phyloP scores from a whole-genome alignment of 2,329 filamentous ascomycete species.

The Nemania sp. region DNA sequence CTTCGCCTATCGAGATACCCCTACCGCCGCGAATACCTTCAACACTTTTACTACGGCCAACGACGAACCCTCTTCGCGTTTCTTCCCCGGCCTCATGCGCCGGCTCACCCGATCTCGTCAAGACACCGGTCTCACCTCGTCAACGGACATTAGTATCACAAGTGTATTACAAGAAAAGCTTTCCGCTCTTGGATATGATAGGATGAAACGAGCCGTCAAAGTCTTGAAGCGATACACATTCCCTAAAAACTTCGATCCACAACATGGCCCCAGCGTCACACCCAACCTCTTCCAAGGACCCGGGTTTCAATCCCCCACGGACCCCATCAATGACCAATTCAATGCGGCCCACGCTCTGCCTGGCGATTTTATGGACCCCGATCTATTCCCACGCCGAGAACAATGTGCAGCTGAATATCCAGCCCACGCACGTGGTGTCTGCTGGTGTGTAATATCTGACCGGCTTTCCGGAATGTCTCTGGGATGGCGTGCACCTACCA shows the following conservation, averaged over 20 bases:
- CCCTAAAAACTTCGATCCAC: slow-evolving; percentile 31
- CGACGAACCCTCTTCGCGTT: neutral
- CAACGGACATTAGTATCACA: slow-evolving; percentile 35
- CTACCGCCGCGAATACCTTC: neutral
- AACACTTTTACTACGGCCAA: too few relatives aligned
- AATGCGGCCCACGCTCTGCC: slow-evolving; percentile 46
- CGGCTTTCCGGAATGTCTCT: slow-evolving; percentile 17
- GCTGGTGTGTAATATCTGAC: slow-evolving; percentile 40
- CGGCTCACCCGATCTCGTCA: slow-evolving; percentile 27
- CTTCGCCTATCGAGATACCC: slow-evolving; percentile 2
- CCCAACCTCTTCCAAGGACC: slow-evolving; percentile 3
- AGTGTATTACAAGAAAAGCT: slow-evolving; percentile 33
- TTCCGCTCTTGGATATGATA: slow-evolving; percentile 24
- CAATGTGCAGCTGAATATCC: slow-evolving; percentile 33
- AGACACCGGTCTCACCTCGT: slow-evolving; percentile 34
- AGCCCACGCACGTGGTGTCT: slow-evolving; percentile 35
- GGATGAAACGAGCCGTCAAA: slow-evolving; percentile 30
- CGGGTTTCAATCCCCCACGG: neutral
- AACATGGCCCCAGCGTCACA: slow-evolving; percentile 20
- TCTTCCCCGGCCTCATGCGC: slow-evolving; percentile 5
- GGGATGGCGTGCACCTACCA: slow-evolving; percentile 23
- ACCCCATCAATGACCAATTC: slow-evolving; percentile 32
- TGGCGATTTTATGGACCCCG: slow-evolving; percentile 51
- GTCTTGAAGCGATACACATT: slow-evolving; percentile 39
- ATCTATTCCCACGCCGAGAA: slow-evolving; percentile 20